Evolutionary conservation across 2,329 filamentous ascomycete species (phyloP).

Genomic region (Bisporella sp.): DNA sequence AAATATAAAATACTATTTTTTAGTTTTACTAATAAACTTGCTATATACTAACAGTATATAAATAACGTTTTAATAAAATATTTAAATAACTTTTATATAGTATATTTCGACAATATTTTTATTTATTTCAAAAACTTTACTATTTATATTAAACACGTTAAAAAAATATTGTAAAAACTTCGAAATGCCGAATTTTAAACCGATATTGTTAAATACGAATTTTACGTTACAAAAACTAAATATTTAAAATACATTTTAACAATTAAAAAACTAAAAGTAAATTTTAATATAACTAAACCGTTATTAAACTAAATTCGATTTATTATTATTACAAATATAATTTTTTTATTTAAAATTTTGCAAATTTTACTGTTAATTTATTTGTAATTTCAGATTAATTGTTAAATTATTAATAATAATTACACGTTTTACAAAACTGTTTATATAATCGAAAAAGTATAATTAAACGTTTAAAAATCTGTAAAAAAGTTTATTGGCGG

Average conservation of each 20-base stretch:
- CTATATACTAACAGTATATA: background rate
- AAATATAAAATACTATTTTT: background rate
- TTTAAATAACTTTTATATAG: background rate
- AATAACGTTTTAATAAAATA: background rate
- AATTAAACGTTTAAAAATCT: background rate
- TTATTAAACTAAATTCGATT: background rate
- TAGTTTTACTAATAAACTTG: background rate
- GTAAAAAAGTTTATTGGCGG: background rate
- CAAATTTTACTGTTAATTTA: slow-evolving; percentile 11
- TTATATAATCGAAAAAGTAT: background rate
- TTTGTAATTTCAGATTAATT: slow-evolving; percentile 2
- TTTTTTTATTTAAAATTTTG: slow-evolving; percentile 5
- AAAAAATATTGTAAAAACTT: slow-evolving; percentile 1
- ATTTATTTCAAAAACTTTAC: slow-evolving; percentile 1
- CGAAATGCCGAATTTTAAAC: background rate
- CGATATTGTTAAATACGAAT: slow-evolving; percentile 5
- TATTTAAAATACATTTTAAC: slow-evolving; percentile 3
- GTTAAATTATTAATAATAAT: background rate
- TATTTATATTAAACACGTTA: slow-evolving; percentile 2
- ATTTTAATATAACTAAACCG: background rate
- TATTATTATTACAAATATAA: too few relatives aligned
- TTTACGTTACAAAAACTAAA: slow-evolving; percentile 1
- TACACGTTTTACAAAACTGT: background rate
- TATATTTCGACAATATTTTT: slow-evolving; percentile 6
- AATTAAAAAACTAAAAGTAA: slow-evolving; percentile 3